phyloP scores from a whole-genome alignment of 176 grass and related monocot species.

The Cymbopogon citratus region DNA sequence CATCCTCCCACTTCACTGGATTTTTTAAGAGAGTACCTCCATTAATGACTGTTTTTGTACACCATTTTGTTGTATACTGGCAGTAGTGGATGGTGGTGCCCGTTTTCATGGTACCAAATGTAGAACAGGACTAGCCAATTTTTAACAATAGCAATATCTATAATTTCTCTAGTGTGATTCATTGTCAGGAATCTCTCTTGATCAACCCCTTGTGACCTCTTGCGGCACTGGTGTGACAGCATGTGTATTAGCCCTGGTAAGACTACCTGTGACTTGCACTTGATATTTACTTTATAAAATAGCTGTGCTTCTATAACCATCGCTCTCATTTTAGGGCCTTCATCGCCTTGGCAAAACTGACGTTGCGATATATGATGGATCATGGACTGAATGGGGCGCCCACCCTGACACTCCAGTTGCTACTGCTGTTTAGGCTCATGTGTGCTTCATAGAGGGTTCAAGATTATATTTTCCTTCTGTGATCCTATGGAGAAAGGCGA shows the following conservation, averaged over 20 bases:
- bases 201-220: conserved; percentile 60
- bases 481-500: background rate
- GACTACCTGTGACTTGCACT: background rate
- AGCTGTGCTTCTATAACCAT: background rate
- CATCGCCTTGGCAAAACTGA: conserved; percentile 74
- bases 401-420: conserved; percentile 64
- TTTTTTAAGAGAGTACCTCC: background rate
- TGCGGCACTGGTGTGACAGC: conserved; percentile 95
- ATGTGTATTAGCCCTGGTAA: conserved; percentile 83
- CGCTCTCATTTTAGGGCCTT: conserved; percentile 45
- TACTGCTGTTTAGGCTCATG: conserved; percentile 27
- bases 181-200: conserved; percentile 71
- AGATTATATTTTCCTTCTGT: background rate
- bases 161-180: conserved; percentile 11
- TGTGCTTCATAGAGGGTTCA: background rate
- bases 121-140: background rate
- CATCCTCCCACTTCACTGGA: background rate
- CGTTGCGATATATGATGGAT: conserved; percentile 73
- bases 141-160: background rate
- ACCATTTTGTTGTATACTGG: background rate
- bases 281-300: background rate
- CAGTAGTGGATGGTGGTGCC: background rate
- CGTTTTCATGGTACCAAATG: background rate
- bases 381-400: conserved; percentile 87
- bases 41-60: background rate